phyloP scores from a whole-genome alignment of 768 basidiomycete genomes.

The Tylopilus balloui region DNA sequence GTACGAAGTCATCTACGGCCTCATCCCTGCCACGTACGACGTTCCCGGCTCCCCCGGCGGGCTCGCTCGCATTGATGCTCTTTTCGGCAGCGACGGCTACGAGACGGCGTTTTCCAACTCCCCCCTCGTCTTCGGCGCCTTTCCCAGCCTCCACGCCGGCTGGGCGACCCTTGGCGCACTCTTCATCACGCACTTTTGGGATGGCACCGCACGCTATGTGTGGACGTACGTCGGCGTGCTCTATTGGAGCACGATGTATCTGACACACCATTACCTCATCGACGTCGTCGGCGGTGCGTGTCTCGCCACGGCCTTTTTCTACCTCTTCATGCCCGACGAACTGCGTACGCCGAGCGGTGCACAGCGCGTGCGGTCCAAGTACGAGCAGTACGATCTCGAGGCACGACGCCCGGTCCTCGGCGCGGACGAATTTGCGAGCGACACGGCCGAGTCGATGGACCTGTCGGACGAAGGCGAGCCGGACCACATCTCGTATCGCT shows the following conservation, averaged over 20 bases:
- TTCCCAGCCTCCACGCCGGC: constrained; percentile 90
- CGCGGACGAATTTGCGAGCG: constrained; percentile 31
- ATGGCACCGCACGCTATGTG: constrained; percentile 55
- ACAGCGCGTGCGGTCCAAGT: constrained; percentile 46
- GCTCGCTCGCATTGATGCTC: constrained; percentile 83
- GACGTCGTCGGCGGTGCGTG: constrained; percentile 94
- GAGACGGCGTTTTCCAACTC: constrained; percentile 77
- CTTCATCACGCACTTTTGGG: constrained; percentile 94
- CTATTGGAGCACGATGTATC: constrained; percentile 99
- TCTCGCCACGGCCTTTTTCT: constrained; percentile 83
- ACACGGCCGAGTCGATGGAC: constrained; percentile 41
- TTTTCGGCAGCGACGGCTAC: constrained; percentile 77
- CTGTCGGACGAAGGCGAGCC: constrained; percentile 2
- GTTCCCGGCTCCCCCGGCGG: constrained; percentile 94
- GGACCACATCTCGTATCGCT: constrained; percentile 55
- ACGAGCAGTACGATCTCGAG: constrained; percentile 75
- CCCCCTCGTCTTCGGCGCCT: constrained; percentile 94
- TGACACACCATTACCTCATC: constrained; percentile 97
- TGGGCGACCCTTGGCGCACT: constrained; percentile 90
- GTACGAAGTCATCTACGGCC: constrained; percentile 97
- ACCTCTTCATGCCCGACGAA: constrained; percentile 79
- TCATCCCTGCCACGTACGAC: constrained; percentile 89
- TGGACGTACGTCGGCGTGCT: constrained; percentile 84
- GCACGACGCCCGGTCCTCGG: constrained; percentile 32
- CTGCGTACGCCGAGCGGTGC: constrained; percentile 52